A percentile compares a stretch with the other conserved stretches of the same genome.
Evolutionary conservation across 2,329 filamentous ascomycete genomes (phyloP).

Genomic region (Grosmannia serpens): DNA sequence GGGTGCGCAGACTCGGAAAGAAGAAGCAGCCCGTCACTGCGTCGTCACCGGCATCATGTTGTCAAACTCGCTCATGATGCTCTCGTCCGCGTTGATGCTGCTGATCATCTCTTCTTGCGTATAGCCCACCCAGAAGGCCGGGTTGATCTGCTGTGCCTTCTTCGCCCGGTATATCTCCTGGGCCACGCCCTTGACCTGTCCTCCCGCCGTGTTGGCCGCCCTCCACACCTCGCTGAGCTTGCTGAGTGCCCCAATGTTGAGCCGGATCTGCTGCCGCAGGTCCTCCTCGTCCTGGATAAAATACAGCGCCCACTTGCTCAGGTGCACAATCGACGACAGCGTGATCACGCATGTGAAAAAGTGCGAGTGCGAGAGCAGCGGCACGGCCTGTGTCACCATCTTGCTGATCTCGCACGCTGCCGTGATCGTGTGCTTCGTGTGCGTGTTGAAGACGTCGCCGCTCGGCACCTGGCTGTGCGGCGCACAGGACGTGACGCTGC

Average conservation of each 20-base stretch:
- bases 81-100: conserved; percentile 44
- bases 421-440: conserved; percentile 70
- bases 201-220: conserved; percentile 56
- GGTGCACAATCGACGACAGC: conserved; percentile 67
- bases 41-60: conserved; percentile 18
- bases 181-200: conserved; percentile 68
- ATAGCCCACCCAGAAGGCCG: conserved; percentile 42
- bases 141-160: conserved; percentile 41
- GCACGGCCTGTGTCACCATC: conserved; percentile 61
- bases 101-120: conserved; percentile 43
- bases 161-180: conserved; percentile 57
- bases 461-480: conserved; percentile 41
- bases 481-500: conserved; percentile 54
- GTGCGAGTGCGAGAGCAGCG: conserved; percentile 63
- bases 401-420: conserved; percentile 68
- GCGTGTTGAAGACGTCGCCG: conserved; percentile 45
- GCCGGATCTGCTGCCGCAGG: conserved; percentile 61
- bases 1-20: no score
- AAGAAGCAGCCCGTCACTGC: conserved; percentile 5
- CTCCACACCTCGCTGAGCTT: conserved; percentile 60
- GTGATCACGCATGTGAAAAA: conserved; percentile 77
- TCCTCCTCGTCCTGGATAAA: conserved; percentile 52
- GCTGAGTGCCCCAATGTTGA: conserved; percentile 68
- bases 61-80: conserved; percentile 48
- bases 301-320: conserved; percentile 64